Evolutionary conservation across 176 grass and related monocot species (phyloP).

Genomic region (Musa troglodytarum): DNA sequence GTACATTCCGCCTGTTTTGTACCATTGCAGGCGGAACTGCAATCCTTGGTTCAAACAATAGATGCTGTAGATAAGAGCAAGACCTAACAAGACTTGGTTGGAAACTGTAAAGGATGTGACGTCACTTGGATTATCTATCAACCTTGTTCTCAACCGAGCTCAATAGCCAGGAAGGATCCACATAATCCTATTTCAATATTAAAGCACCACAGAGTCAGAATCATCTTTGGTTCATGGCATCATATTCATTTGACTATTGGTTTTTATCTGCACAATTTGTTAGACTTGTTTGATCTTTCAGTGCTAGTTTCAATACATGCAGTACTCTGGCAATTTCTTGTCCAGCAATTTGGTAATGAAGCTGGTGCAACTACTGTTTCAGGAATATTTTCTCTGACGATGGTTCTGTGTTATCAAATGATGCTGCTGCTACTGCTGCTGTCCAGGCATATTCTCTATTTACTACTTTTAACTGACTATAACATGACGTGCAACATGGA

Average conservation of each 20-base stretch:
- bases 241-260: too few species aligned
- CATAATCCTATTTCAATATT: too few species aligned
- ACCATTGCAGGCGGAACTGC: too few species aligned
- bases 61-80: too few species aligned
- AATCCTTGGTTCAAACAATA: too few species aligned
- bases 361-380: conserved; percentile 20
- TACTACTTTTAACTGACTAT: background rate
- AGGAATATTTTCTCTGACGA: conserved; percentile 92
- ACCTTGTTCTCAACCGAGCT: background rate
- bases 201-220: too few species aligned
- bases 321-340: conserved; percentile 8
- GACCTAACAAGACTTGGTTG: too few species aligned
- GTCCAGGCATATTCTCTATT: conserved; percentile 51
- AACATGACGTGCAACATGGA: background rate
- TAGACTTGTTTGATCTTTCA: background rate
- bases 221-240: too few species aligned
- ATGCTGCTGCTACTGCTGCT: conserved; percentile 37
- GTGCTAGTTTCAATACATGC: background rate
- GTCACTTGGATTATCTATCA: background rate
- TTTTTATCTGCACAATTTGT: background rate
- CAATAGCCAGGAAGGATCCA: background rate
- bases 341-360: conserved; percentile 18
- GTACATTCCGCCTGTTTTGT: too few species aligned
- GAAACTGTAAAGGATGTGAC: background rate
- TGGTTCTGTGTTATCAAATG: conserved; percentile 51